Evolutionary conservation across 176 grass and related monocot species (phyloP).

Genomic region (Areca catechu): DNA sequence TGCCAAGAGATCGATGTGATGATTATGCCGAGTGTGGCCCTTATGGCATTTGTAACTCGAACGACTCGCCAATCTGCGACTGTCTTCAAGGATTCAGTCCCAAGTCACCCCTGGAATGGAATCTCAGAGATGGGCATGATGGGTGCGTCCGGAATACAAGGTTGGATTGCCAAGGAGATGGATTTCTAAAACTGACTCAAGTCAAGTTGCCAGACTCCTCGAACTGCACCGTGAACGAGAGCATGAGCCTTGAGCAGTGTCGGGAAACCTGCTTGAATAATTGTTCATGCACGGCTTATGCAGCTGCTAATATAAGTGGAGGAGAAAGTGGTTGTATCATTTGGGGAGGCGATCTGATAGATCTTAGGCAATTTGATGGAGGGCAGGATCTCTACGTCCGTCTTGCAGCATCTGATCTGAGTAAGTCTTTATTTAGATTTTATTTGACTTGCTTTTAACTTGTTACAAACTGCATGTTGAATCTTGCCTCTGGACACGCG

Average conservation of each 20-base stretch:
- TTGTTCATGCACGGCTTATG: constrained; percentile 65
- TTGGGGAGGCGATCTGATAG: constrained; percentile 6
- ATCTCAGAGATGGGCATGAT: constrained; percentile 1
- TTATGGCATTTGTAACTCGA: constrained; percentile 5
- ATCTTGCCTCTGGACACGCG: no score
- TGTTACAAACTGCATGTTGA: no score
- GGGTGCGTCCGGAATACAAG: constrained; percentile 2
- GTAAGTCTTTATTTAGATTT: constrained; percentile 2
- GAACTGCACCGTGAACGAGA: constrained; percentile 23
- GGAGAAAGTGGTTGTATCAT: constrained; percentile 58
- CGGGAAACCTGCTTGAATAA: constrained; percentile 46
- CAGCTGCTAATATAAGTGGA: constrained; percentile 39
- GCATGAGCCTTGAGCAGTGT: constrained; percentile 46
- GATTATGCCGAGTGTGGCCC: constrained; percentile 5
- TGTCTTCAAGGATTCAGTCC: constrained; percentile 19
- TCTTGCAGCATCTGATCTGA: not conserved
- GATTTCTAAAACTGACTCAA: not conserved
- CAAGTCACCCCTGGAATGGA: not conserved
- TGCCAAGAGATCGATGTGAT: constrained; percentile 1
- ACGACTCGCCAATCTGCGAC: constrained; percentile 2
- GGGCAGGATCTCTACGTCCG: constrained; percentile 8
- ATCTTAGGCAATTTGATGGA: not conserved
- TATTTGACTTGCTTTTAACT: no score
- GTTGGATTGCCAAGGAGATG: constrained; percentile 2
- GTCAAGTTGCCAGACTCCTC: constrained; percentile 11